Conservation (phyloP, 768 basidiomycete genomes). For the Gymnopilus junonius region DNA sequence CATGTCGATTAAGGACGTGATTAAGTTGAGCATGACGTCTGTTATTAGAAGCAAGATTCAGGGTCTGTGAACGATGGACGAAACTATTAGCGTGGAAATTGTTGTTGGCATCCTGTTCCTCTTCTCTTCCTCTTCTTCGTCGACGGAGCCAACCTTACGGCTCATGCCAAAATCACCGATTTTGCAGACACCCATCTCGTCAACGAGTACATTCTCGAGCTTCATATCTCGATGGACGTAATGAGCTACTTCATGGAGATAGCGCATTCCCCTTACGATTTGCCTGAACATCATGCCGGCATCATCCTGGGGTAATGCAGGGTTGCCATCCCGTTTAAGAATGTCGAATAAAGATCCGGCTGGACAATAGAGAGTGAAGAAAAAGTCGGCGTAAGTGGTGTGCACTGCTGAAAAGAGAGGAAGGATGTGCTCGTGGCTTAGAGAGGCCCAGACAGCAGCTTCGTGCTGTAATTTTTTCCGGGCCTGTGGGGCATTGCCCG, state of each 20-base stretch:
- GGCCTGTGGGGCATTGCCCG: slow-evolving; percentile 48
- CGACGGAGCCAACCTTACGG: slow-evolving; percentile 56
- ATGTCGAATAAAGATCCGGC: slow-evolving; percentile 87
- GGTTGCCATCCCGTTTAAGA: slow-evolving; percentile 69
- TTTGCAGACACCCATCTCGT: slow-evolving; percentile 86
- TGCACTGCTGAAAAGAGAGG: slow-evolving; percentile 75
- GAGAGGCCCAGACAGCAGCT: slow-evolving; percentile 70
- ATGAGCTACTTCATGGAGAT: slow-evolving; percentile 76
- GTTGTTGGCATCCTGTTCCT: slow-evolving; percentile 26
- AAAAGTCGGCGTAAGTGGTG: slow-evolving; percentile 69
- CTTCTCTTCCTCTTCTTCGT: slow-evolving; percentile 42
- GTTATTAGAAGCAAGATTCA: slow-evolving; percentile 37
- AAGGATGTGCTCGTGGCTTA: slow-evolving; percentile 85
- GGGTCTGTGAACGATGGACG: slow-evolving; percentile 46
- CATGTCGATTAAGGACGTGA: slow-evolving; percentile 41
- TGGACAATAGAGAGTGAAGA: slow-evolving; percentile 84
- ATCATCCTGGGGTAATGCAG: slow-evolving; percentile 76
- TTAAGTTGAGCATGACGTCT: slow-evolving; percentile 32
- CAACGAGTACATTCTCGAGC: slow-evolving; percentile 94
- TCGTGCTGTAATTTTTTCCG: slow-evolving; percentile 71
- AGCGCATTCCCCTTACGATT: slow-evolving; percentile 80
- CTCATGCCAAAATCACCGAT: slow-evolving; percentile 88
- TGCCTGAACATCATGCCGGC: slow-evolving; percentile 87
- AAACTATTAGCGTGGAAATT: slow-evolving; percentile 18
- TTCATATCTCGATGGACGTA: slow-evolving; percentile 96